A percentile compares a stretch with the other conserved stretches of the same genome.
These are phyloP conservation scores for Globisporangium ultimum DNA, from an alignment of 352 stramenopile genomes.

Conservation along the genomic window DNA sequence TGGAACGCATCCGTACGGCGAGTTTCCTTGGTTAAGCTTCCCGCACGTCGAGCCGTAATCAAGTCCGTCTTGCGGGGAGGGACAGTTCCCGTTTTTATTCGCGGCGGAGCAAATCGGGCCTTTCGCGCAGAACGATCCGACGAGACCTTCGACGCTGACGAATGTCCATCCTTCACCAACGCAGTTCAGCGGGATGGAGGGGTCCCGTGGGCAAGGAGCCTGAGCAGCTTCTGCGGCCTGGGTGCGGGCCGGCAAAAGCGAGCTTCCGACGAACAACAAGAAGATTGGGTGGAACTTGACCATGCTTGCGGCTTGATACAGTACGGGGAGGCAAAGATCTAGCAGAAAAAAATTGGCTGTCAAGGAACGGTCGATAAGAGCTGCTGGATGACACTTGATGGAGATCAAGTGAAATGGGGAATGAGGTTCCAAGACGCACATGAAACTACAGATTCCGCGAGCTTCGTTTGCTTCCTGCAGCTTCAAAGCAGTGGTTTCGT, in stretches of 20 bases:
- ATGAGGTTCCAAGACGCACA: slow-evolving; percentile 1
- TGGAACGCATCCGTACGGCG: not conserved
- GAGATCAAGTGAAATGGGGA: slow-evolving; percentile 8
- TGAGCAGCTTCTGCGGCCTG: not conserved
- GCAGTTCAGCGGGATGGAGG: slow-evolving; percentile 1
- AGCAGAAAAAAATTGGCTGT: not conserved
- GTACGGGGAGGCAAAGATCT: not conserved
- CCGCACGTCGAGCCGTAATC: not conserved
- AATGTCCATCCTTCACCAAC: not conserved
- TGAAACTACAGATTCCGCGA: not conserved
- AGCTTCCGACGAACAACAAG: not conserved
- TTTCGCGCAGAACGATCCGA: slow-evolving; percentile 1
- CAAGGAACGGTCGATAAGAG: not conserved
- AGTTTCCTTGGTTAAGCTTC: not conserved
- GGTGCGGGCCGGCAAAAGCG: not conserved
- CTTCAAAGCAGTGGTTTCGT: not conserved
- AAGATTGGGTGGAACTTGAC: not conserved
- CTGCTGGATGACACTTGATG: slow-evolving; percentile 6
- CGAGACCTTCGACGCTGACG: not conserved
- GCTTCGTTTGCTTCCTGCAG: no score
- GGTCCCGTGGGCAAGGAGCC: not conserved
- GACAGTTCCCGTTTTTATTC: not conserved
- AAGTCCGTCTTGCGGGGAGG: slow-evolving; percentile 2
- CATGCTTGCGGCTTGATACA: not conserved
- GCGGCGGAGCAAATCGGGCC: not conserved